Evolutionary conservation across 768 basidiomycete genomes (phyloP).

Genomic region (Agrocybe praecox): DNA sequence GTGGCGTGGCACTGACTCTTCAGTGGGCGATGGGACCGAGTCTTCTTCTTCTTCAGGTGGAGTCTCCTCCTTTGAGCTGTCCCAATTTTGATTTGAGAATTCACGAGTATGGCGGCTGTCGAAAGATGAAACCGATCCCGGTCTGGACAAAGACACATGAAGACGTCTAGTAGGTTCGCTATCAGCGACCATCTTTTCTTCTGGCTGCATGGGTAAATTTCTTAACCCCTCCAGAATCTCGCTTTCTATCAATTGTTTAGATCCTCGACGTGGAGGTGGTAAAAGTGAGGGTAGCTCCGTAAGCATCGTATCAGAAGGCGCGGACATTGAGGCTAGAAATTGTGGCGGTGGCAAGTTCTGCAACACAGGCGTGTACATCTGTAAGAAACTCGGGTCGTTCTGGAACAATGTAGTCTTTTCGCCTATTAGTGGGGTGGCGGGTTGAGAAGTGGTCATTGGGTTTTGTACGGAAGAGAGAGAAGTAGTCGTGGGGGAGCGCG

Average conservation of each 20-base stretch:
- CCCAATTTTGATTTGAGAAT: slow-evolving; percentile 14
- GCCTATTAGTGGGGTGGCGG: slow-evolving; percentile 53
- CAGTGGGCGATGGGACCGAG: slow-evolving; percentile 28
- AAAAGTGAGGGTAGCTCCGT: slow-evolving; percentile 46
- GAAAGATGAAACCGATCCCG: slow-evolving; percentile 53
- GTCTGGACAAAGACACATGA: slow-evolving; percentile 46
- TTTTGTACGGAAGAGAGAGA: background rate
- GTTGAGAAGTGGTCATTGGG: slow-evolving; percentile 25
- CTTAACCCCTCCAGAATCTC: slow-evolving; percentile 23
- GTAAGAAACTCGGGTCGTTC: slow-evolving; percentile 65
- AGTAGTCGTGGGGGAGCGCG: slow-evolving; percentile 25
- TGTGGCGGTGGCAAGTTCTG: slow-evolving; percentile 35
- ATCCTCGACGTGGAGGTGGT: slow-evolving; percentile 65
- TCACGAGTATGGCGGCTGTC: slow-evolving; percentile 11
- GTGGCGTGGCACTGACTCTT: slow-evolving; percentile 22
- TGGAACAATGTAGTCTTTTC: slow-evolving; percentile 57
- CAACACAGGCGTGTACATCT: slow-evolving; percentile 49
- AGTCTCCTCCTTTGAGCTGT: slow-evolving; percentile 14
- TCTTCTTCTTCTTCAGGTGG: slow-evolving; percentile 24
- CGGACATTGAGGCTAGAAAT: slow-evolving; percentile 15
- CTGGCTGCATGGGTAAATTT: background rate
- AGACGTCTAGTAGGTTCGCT: slow-evolving; percentile 4
- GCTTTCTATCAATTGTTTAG: slow-evolving; percentile 45
- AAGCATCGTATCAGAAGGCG: slow-evolving; percentile 19
- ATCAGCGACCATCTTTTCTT: background rate